Evolutionary conservation across 371 early-diverging fungal genomes (phyloP).

Genomic region (Mucor indicus): DNA sequence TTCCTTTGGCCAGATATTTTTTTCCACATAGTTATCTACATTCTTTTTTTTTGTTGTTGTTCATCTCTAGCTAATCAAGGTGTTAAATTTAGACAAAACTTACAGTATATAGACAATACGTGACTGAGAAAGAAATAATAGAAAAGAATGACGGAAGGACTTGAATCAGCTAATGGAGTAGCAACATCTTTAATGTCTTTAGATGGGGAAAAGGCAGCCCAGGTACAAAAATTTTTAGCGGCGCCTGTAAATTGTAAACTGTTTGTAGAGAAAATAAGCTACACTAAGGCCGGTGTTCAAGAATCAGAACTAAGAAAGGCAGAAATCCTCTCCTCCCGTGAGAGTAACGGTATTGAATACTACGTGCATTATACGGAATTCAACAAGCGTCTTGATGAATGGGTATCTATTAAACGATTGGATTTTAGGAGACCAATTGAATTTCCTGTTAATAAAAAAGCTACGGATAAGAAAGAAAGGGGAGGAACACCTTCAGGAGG

Average conservation of each 20-base stretch:
- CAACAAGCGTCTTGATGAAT: constrained; percentile 99
- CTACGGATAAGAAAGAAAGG: constrained; percentile 29
- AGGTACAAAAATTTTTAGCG: constrained; percentile 27
- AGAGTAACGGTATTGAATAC: constrained; percentile 64
- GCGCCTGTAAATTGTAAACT: constrained; percentile 63
- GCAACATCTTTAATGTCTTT: neutral
- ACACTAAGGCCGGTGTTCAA: constrained; percentile 37
- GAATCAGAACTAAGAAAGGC: constrained; percentile 75
- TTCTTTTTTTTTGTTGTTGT: no score
- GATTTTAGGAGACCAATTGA: constrained; percentile 74
- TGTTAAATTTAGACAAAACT: no score
- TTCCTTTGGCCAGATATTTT: no score
- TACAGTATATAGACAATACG: no score
- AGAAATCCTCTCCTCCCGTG: constrained; percentile 91
- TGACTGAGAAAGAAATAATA: no score
- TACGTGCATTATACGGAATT: constrained; percentile 99
- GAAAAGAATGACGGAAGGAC: no score
- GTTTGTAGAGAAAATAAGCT: constrained; percentile 71
- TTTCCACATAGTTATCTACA: no score
- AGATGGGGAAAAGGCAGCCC: neutral
- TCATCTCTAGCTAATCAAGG: no score
- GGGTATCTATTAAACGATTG: constrained; percentile 82
- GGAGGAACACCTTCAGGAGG: constrained; percentile 30
- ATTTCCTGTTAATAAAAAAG: constrained; percentile 58
- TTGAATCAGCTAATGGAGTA: no score